phyloP scores from a whole-genome alignment of 768 basidiomycete genomes.

The Leccinum subtestaceum region DNA sequence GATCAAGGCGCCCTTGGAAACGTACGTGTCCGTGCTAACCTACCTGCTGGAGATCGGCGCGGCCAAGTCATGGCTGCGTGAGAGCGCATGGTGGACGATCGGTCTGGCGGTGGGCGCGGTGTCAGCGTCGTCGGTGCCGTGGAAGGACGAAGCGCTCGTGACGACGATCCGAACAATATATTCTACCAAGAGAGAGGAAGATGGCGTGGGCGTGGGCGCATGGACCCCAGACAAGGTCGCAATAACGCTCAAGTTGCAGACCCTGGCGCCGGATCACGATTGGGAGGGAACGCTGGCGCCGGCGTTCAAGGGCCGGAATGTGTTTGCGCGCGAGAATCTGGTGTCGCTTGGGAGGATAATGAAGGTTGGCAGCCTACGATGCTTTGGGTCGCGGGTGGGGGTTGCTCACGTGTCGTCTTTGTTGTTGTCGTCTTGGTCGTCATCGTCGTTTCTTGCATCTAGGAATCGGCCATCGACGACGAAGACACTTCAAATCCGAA shows the following conservation, averaged over 20 bases:
- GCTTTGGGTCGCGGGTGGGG: neutral
- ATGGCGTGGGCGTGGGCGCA: neutral
- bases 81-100: conserved; percentile 87
- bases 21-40: conserved; percentile 56
- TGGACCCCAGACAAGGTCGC: conserved; percentile 94
- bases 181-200: conserved; percentile 10
- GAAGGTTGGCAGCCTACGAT: conserved; percentile 51
- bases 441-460: neutral
- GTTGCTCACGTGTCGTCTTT: conserved; percentile 9
- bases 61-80: conserved; percentile 86
- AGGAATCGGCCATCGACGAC: conserved; percentile 61
- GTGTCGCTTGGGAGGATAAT: conserved; percentile 68
- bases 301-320: conserved; percentile 69
- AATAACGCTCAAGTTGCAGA: conserved; percentile 68
- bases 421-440: neutral
- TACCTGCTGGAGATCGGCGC: conserved; percentile 69
- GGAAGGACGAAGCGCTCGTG: conserved; percentile 67
- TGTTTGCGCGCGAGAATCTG: conserved; percentile 76
- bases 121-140: conserved; percentile 54
- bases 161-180: conserved; percentile 52
- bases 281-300: conserved; percentile 69
- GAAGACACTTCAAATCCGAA: conserved; percentile 50
- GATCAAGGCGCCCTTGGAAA: conserved; percentile 41
- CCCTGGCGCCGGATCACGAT: conserved; percentile 52
- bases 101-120: conserved; percentile 61